phyloP scores from a whole-genome alignment of 371 early-diverging fungal genomes.

The Capillidium rhysosporum region DNA sequence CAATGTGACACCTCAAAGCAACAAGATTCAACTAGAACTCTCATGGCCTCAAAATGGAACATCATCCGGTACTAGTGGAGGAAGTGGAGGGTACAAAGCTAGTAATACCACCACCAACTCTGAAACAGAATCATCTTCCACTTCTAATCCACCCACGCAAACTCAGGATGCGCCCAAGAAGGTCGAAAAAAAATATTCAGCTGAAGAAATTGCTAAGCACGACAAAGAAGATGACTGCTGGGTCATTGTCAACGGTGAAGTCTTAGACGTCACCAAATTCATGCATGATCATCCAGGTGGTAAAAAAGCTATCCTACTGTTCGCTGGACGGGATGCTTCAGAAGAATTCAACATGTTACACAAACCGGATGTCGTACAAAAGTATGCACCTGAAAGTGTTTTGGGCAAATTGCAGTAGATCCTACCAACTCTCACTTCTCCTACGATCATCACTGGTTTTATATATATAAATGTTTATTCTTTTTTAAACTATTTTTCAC shows the following conservation, averaged over 20 bases:
- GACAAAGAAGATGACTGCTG: conserved; percentile 79
- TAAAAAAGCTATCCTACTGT: conserved; percentile 66
- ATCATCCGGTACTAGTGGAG: conserved; percentile 6
- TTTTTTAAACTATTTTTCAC: too few species aligned
- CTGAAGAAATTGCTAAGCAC: conserved; percentile 70
- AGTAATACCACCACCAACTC: conserved; percentile 11
- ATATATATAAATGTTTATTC: too few species aligned
- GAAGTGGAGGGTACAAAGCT: conserved; percentile 7
- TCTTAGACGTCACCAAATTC: conserved; percentile 84
- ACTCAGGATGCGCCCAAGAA: conserved; percentile 15
- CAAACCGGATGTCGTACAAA: conserved; percentile 65
- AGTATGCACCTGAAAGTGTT: conserved; percentile 65
- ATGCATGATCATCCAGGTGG: conserved; percentile 73
- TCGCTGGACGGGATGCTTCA: conserved; percentile 68
- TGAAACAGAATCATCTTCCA: conserved; percentile 12
- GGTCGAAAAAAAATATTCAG: conserved; percentile 19
- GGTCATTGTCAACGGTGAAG: conserved; percentile 83
- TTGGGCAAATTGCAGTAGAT: conserved; percentile 27
- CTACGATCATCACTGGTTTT: too few species aligned
- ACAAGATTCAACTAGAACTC: conserved; percentile 43
- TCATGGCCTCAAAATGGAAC: conserved; percentile 21
- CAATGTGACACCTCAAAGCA: conserved; percentile 21
- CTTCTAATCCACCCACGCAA: conserved; percentile 11
- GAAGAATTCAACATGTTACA: conserved; percentile 87
- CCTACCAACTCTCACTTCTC: too few species aligned